A percentile compares a stretch with the other conserved stretches of the same genome.
Conservation (phyloP, 495 filamentous ascomycete genomes). For the Hamigera avellanea region DNA sequence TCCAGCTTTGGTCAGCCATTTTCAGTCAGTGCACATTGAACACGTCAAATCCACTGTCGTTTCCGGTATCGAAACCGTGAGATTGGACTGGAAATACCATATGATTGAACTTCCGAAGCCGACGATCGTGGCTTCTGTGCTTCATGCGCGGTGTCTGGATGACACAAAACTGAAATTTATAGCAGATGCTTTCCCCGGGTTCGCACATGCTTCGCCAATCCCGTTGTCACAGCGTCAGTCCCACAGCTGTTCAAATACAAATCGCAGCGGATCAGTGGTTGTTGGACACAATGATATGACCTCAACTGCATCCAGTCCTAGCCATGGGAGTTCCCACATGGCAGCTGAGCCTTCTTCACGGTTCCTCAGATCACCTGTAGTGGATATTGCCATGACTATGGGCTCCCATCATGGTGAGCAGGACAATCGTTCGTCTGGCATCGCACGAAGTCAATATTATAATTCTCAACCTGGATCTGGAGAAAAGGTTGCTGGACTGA, state of each 20-base stretch:
- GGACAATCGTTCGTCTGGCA: too few species aligned
- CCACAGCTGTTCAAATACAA: too few species aligned
- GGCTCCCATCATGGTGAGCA: too few species aligned
- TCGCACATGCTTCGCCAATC: not conserved
- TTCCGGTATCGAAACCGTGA: constrained; percentile 7
- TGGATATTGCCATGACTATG: too few species aligned
- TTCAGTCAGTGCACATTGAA: constrained; percentile 46
- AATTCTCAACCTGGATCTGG: too few species aligned
- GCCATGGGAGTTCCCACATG: not conserved
- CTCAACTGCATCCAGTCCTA: constrained; percentile 8
- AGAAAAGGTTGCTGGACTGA: too few species aligned
- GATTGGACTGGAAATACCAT: constrained; percentile 51
- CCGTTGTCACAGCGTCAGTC: too few species aligned
- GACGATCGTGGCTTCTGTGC: constrained; percentile 33
- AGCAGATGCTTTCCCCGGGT: constrained; percentile 43
- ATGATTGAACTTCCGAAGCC: constrained; percentile 59
- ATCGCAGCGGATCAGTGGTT: too few species aligned
- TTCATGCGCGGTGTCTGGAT: constrained; percentile 41
- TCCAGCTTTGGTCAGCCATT: constrained; percentile 54
- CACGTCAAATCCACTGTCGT: constrained; percentile 15
- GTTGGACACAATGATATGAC: too few species aligned
- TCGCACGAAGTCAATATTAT: too few species aligned
- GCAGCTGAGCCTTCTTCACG: too few species aligned
- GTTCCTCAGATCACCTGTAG: too few species aligned
- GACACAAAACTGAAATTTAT: constrained; percentile 42